Evolutionary conservation across 23 red algal genomes (phyloP).

Genomic region (Gracilaria vermiculophylla): DNA sequence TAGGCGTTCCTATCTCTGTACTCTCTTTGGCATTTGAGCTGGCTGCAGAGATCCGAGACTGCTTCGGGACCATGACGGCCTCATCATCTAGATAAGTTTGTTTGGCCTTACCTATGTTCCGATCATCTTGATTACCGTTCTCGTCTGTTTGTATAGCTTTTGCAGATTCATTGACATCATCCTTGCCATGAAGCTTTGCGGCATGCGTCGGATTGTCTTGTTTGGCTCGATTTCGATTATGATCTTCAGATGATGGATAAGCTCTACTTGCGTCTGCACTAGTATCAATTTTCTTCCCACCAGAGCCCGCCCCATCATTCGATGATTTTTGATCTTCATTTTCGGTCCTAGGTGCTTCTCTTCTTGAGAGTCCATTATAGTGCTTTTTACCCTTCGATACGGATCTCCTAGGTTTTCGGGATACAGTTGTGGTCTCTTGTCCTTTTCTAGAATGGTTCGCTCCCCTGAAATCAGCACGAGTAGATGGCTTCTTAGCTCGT

Average conservation of each 20-base stretch:
- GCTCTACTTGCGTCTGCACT: neutral
- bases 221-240: neutral
- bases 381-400: neutral
- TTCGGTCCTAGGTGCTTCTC: neutral
- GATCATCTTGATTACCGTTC: neutral
- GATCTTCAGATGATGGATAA: neutral
- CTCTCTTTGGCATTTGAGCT: neutral
- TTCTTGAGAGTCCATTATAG: neutral
- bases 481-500: neutral
- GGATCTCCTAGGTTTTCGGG: neutral
- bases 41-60: neutral
- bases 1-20: neutral
- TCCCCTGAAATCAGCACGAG: neutral
- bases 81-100: neutral
- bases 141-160: neutral
- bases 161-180: neutral
- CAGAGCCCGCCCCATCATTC: neutral
- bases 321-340: neutral
- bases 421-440: neutral
- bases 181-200: neutral
- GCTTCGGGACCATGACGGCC: neutral
- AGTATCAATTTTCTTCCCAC: neutral
- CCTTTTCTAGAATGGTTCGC: no score
- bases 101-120: neutral
- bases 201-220: neutral